phyloP scores from a whole-genome alignment of 371 early-diverging fungal genomes.

The Mucor velutinosus region DNA sequence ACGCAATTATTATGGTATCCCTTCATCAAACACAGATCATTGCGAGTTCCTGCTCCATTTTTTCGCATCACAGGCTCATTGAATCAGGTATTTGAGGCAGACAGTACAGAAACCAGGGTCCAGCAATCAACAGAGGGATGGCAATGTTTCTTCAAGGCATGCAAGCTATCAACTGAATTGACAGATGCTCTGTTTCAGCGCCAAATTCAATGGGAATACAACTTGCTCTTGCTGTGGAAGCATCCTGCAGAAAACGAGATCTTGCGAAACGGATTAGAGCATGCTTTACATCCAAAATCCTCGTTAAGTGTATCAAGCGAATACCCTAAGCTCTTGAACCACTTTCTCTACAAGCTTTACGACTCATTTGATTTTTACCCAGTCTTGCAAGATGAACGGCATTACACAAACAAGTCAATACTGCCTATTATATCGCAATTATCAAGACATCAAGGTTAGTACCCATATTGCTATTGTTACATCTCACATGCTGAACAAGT shows the following conservation, averaged over 20 bases:
- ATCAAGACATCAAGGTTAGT: neutral
- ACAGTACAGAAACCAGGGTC: neutral
- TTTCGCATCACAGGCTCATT: constrained; percentile 17
- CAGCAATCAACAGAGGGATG: constrained; percentile 13
- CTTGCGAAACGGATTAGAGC: constrained; percentile 11
- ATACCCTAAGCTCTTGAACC: constrained; percentile 22
- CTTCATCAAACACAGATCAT: neutral
- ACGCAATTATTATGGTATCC: constrained; percentile 27
- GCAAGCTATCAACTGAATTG: constrained; percentile 22
- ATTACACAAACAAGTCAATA: neutral
- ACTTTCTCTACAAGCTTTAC: constrained; percentile 23
- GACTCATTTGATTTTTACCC: constrained; percentile 6
- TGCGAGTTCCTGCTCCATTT: constrained; percentile 10
- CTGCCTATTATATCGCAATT: constrained; percentile 4
- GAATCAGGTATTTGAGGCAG: neutral
- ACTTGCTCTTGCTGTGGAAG: constrained; percentile 23
- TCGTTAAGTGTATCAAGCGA: constrained; percentile 18
- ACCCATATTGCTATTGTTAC: neutral
- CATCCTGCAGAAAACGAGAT: constrained; percentile 25
- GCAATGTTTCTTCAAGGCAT: constrained; percentile 22
- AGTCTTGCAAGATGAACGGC: neutral
- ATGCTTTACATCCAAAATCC: constrained; percentile 20
- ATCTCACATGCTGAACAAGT: neutral
- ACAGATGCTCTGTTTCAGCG: constrained; percentile 18
- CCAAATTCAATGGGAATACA: constrained; percentile 23